phyloP scores from a whole-genome alignment of 306 rosid species.

The Dalbergia cultrata region DNA sequence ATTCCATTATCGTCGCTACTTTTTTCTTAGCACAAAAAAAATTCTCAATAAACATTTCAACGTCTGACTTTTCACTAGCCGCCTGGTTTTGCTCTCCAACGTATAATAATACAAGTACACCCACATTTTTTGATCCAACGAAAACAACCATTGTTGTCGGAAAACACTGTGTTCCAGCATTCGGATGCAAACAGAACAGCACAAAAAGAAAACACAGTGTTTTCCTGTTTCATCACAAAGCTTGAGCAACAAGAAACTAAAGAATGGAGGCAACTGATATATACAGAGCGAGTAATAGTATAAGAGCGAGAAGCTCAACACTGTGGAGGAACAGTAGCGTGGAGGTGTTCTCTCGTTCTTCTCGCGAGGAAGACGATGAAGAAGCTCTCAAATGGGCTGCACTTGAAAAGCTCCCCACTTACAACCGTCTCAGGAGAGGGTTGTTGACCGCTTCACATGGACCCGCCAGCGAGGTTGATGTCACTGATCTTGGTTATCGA shows the following conservation, averaged over 20 bases:
- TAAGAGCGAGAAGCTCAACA: constrained; percentile 48
- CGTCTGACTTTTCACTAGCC: neutral
- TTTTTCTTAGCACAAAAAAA: neutral
- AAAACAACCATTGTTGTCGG: neutral
- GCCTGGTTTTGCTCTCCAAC: neutral
- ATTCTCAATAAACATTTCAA: neutral
- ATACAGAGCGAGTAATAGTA: constrained; percentile 52
- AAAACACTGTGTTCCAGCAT: too few relatives aligned
- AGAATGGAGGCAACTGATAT: constrained; percentile 61
- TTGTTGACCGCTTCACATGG: constrained; percentile 63
- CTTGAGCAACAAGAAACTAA: neutral
- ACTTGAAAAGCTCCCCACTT: constrained; percentile 82
- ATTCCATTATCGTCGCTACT: too few relatives aligned
- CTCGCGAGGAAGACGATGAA: constrained; percentile 69
- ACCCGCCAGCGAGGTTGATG: constrained; percentile 58
- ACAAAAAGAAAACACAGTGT: neutral
- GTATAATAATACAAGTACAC: neutral
- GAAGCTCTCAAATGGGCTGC: constrained; percentile 87
- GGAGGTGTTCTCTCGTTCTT: constrained; percentile 68
- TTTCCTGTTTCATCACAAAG: neutral
- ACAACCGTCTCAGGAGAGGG: constrained; percentile 73
- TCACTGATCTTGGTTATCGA: constrained; percentile 56
- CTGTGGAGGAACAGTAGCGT: constrained; percentile 59
- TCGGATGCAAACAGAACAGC: neutral
- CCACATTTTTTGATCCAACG: neutral